Evolutionary conservation across 129 eudicot genomes (phyloP).

Genomic region (Arctium minus): DNA sequence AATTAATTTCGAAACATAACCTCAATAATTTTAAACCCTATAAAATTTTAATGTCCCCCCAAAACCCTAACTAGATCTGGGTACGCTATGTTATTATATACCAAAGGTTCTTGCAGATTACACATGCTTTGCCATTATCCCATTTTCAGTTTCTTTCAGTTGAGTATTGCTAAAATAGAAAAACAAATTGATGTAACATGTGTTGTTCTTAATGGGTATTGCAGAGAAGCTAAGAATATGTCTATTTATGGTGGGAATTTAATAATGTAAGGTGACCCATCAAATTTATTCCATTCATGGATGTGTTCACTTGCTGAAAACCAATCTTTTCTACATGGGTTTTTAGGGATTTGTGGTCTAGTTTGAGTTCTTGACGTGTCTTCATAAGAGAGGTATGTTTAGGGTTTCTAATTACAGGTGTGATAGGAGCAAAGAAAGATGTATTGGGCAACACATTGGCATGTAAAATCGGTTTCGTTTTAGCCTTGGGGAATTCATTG

Average conservation of each 20-base stretch:
- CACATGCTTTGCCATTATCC: constrained; percentile 7
- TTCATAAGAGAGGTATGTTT: constrained; percentile 9
- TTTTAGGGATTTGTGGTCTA: constrained; percentile 27
- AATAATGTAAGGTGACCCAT: constrained; percentile 40
- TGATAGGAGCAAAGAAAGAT: neutral
- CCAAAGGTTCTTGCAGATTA: constrained; percentile 46
- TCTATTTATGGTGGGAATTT: constrained; percentile 38
- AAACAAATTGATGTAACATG: constrained; percentile 30
- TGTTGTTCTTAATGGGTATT: constrained; percentile 34
- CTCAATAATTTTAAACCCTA: neutral
- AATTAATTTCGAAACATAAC: no score
- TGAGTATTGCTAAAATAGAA: constrained; percentile 1
- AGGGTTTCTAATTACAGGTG: neutral
- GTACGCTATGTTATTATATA: constrained; percentile 22
- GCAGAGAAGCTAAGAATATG: constrained; percentile 34
- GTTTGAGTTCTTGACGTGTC: constrained; percentile 16
- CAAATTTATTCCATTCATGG: constrained; percentile 23
- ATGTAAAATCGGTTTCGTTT: constrained; percentile 3
- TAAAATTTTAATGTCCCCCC: constrained; percentile 6
- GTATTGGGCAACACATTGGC: constrained; percentile 4
- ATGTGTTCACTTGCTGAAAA: neutral
- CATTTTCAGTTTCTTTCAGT: constrained; percentile 17
- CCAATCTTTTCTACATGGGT: constrained; percentile 35
- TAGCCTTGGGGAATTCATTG: neutral
- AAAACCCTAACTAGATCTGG: neutral